phyloP scores from a whole-genome alignment of 495 filamentous ascomycete species.

The Neurospora sp. region DNA sequence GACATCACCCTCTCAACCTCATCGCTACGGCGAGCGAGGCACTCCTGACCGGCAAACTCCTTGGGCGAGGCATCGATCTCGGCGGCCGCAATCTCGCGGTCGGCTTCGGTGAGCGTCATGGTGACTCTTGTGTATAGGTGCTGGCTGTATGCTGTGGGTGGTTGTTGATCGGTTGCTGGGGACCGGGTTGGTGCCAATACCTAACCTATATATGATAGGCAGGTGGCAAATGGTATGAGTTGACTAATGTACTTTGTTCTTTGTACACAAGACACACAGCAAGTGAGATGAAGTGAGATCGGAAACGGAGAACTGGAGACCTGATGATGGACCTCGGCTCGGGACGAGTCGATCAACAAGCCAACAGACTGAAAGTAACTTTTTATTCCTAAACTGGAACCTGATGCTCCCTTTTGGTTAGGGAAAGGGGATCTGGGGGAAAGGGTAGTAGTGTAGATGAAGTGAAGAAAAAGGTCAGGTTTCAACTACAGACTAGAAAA shows the following conservation, averaged over 20 bases:
- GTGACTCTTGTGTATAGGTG: background rate
- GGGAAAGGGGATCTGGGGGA: background rate
- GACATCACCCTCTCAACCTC: slow-evolving; percentile 41
- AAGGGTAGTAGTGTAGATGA: background rate
- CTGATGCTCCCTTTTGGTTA: background rate
- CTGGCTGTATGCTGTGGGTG: background rate
- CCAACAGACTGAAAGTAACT: background rate
- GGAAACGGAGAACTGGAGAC: background rate
- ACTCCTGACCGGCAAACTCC: slow-evolving; percentile 11
- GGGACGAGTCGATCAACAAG: slow-evolving; percentile 4
- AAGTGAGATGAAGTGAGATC: background rate
- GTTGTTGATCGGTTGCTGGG: background rate
- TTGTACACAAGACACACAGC: background rate
- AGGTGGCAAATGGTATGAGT: background rate
- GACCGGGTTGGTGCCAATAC: background rate
- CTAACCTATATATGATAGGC: background rate
- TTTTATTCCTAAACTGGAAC: background rate
- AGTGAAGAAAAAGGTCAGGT: background rate
- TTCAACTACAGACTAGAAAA: background rate
- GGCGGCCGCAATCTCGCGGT: slow-evolving; percentile 41
- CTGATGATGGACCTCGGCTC: background rate
- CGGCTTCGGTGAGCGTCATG: slow-evolving; percentile 39
- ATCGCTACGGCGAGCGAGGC: slow-evolving; percentile 24
- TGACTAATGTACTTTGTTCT: background rate
- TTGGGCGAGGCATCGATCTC: slow-evolving; percentile 30